Evolutionary conservation across 805 yeast species (phyloP), one percentile per base, ranked within the genome.

Genomic region (Grigorovia yakushimaensis): DNA sequence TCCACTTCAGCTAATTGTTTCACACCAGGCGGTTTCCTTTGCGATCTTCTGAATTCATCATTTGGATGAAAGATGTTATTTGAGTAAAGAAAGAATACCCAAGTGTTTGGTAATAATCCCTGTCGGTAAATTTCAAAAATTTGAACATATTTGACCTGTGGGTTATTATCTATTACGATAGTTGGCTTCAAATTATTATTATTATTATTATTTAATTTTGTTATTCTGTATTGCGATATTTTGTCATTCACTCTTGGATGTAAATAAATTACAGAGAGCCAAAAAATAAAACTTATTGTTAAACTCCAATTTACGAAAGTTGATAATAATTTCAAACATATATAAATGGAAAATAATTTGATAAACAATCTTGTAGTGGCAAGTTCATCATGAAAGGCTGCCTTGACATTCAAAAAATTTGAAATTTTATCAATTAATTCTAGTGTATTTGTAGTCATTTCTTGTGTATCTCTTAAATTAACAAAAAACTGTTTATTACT

Each of bases 381-480:
- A 42, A 76, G 70, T 54, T 86, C 94, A 60, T 86, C 84, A 52
- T 71, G 73, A 58, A 87, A 87, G 9, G 83, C 83, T 24, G 84
- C 84, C 5, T 82, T 72, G 11, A 81, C 83, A 54, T 71, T 74
- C 55, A 80, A 68, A 47, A 79, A 73, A 35, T 66, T 66, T 49
- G 84, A 88, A 7, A 76, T 62, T 17, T 67, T 62, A 19, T 81
- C 80, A 45, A 78, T 65, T 0, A 71, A 58, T 15, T 69, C 65
- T 22, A 85, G 70, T 7, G 82, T 49, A 46, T 75, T 76, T 0
- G 82, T 69, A 17, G 86, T 76, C 35, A 79, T 63, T 51, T 79
- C 78, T 60, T 87, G 95, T 23, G 85, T 68, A 57, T 85, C 91
- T 48, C 85, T 72, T 80, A 86, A 72, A 54, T 82, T 85, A 49